Base-by-base conservation (phyloP, 345 rosid species). In the Citrus inodora region DNA sequence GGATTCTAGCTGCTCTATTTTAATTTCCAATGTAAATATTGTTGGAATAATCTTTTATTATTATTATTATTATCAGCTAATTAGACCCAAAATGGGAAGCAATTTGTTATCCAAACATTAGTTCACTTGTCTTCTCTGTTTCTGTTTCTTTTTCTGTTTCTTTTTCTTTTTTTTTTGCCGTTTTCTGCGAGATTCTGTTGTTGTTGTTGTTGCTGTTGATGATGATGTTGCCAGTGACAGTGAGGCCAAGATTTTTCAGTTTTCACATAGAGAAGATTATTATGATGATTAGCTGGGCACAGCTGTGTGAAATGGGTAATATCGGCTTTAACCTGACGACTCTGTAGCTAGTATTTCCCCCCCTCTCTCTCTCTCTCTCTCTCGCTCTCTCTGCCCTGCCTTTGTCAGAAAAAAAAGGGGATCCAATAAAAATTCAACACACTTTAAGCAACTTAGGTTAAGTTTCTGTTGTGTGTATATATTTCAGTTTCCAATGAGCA, bases 231-330 rank as follows among this genome's bases (percentile, higher is more conserved):
- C 6, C 27, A 0, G 11, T 46, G 78, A 62, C 78, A 46, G 51
- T 62, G 75, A 80, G 67, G 73, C 61, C 69, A 71, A 56, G 77
- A 76, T 76, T 53, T 76, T 65, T n/a, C 77, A 35, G 16, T 73
- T 58, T 46, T 3, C 17, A 46, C 51, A 46, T 17, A 0, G 14
- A 46, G 51, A 13, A 37, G 9, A 37, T 7, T 37, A 37, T 10
- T 10, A 3, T 42, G 11, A 42, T 46, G 16, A 76, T 70, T 65
- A 76, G 77, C 80, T 76, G 80, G 67, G 35, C 62, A 42, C 58
- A 65, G 76, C 67, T 64, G 76, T 33, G 65, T 25, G 65, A 63
- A 38, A 55, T 71, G 42, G 51, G 37, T 27, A 59, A 14, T 65
- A 38, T 35, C 2, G 69, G 60, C 69, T 62, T 61, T 27, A 75